Evolutionary conservation across 2,329 filamentous ascomycete species (phyloP).

Genomic region (Cryphonectria nitschkei): DNA sequence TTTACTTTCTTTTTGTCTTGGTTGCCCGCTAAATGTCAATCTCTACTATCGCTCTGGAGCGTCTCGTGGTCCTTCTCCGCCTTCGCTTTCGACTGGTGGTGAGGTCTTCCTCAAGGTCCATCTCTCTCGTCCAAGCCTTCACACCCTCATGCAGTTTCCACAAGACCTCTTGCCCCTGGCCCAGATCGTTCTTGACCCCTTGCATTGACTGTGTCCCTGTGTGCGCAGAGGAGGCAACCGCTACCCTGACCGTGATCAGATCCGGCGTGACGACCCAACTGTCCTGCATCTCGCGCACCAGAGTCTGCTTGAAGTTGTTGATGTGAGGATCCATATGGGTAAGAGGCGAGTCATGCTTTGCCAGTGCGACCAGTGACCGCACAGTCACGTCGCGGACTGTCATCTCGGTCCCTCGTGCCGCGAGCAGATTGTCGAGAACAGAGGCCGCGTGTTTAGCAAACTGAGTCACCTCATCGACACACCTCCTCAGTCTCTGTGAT

Average conservation of each 20-base stretch:
- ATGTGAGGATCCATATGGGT: slow-evolving; percentile 37
- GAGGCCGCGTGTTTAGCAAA: slow-evolving; percentile 17
- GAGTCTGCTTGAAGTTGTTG: slow-evolving; percentile 46
- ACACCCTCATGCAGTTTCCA: slow-evolving; percentile 11
- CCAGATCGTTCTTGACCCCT: slow-evolving; percentile 36
- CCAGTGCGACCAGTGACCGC: slow-evolving; percentile 13
- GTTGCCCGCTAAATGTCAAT: not conserved
- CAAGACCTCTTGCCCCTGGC: slow-evolving; percentile 25
- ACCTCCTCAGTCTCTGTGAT: slow-evolving; percentile 7
- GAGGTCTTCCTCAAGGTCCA: not conserved
- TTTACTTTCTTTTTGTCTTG: too few relatives aligned
- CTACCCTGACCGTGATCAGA: slow-evolving; percentile 44
- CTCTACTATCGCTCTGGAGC: not conserved
- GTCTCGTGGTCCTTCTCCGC: slow-evolving; percentile 5
- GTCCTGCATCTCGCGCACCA: slow-evolving; percentile 48
- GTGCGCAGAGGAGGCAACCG: slow-evolving; percentile 38
- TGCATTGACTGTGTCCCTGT: slow-evolving; percentile 41
- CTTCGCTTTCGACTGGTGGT: not conserved
- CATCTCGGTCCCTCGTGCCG: slow-evolving; percentile 1
- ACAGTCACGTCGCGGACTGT: slow-evolving; percentile 6
- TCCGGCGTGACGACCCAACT: slow-evolving; percentile 46
- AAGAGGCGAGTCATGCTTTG: slow-evolving; percentile 7
- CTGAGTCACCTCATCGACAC: slow-evolving; percentile 8
- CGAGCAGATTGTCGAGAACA: slow-evolving; percentile 2
- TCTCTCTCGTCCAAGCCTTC: slow-evolving; percentile 17